Evolutionary conservation across 805 yeast genomes (phyloP), one percentile per base, ranked within the genome.

Genomic region (Lipomyces chichibuensis): DNA sequence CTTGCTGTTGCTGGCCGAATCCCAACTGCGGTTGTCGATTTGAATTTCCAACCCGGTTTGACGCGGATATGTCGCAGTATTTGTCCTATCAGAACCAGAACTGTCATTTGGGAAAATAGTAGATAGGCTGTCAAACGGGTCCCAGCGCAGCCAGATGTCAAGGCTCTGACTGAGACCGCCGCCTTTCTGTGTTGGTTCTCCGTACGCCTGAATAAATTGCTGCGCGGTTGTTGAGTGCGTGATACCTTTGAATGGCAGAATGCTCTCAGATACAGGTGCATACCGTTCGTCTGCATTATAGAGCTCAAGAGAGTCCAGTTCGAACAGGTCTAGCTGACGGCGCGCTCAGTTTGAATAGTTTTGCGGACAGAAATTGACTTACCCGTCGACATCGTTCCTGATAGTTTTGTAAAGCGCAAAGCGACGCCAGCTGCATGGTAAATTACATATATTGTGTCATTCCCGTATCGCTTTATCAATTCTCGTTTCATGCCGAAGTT

Each of bases 61-160:
- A 7, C 32, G n/a, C 9, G n/a, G 14, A 13, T 9, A 43, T 17
- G 11, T 39, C 29, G 32, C 5, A 5, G 32, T 29, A 29, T 29
- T 29, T 29, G 32, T 4, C 32, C 32, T 7, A 29, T 29, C 32
- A 29, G 32, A 29, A 29, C 32, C 32, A 29, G 32, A 29, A 29
- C 32, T 2, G 7, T 29, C 32, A 14, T 37, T 14, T 14, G 39
- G 5, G 39, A 9, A 1, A 2, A 37, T 14, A 37, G 39, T 11
- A 14, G 39, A 37, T 37, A 37, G 4, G 25, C 20, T 14, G 13
- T 29, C n/a, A 6, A 64, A 23, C 23, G 17, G 5, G 20, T 58
- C 57, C 70, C 70, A 66, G 17, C 70, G 49, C 17, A 66, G 25
- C 70, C 70, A 64, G 17, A 66, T 61, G 43, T 66, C 70, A 9